These are phyloP conservation scores for Artemisia tridentata DNA, from an alignment of 129 eudicot genomes.

Conservation along the genomic window DNA sequence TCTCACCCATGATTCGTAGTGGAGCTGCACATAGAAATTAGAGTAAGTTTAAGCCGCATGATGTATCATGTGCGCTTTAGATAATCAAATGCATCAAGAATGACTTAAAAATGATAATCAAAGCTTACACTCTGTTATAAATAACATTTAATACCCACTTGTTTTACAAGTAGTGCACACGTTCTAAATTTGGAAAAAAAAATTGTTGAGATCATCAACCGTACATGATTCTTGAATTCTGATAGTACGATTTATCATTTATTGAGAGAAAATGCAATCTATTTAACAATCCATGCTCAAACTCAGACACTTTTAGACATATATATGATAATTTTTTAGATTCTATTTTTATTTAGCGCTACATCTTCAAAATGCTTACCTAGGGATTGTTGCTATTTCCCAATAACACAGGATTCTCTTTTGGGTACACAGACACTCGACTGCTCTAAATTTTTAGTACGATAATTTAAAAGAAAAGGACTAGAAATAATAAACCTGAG, in stretches of 20 bases:
- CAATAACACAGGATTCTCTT: background rate
- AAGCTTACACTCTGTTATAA: background rate
- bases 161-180: background rate
- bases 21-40: slow-evolving; percentile 66
- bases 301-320: too few species aligned
- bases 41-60: background rate
- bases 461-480: background rate
- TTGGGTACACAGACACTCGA: background rate
- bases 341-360: too few species aligned
- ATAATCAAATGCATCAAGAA: background rate
- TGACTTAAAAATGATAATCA: background rate
- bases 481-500: slow-evolving; percentile 62
- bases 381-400: background rate
- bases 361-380: too few species aligned
- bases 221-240: background rate
- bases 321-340: too few species aligned
- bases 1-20: slow-evolving; percentile 93
- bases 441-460: background rate
- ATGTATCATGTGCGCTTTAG: background rate
- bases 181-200: background rate
- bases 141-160: background rate
- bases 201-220: background rate
- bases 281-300: too few species aligned
- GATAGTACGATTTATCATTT: background rate
- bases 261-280: background rate